Conservation (phyloP, 805 yeast genomes). For the Teunomyces gatunensis region DNA sequence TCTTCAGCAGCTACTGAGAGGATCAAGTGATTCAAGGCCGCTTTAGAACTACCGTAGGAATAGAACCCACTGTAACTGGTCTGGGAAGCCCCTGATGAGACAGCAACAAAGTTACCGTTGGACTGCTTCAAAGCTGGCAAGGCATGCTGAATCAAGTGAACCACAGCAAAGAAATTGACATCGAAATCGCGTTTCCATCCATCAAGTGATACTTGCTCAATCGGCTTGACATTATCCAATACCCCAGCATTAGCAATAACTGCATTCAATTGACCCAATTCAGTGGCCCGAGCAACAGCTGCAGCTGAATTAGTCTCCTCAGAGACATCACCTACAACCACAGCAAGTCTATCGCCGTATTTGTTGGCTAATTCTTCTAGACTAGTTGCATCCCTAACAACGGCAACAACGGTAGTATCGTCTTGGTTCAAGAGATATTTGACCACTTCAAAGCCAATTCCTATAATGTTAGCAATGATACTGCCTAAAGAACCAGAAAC, state of each 20-base stretch:
- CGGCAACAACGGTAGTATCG: conserved; percentile 52
- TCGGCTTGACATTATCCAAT: conserved; percentile 67
- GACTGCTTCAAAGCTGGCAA: conserved; percentile 56
- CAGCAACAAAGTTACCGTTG: conserved; percentile 69
- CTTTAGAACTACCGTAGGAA: conserved; percentile 89
- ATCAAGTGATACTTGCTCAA: conserved; percentile 47
- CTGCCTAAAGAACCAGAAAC: conserved; percentile 12
- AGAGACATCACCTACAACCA: conserved; percentile 61
- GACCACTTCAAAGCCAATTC: conserved; percentile 81
- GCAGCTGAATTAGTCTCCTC: conserved; percentile 32
- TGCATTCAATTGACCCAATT: conserved; percentile 59
- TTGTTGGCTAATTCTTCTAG: conserved; percentile 41
- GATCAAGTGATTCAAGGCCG: conserved; percentile 81
- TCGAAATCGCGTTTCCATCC: conserved; percentile 68
- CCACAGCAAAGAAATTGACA: conserved; percentile 74
- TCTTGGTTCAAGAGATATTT: conserved; percentile 41
- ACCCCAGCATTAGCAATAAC: conserved; percentile 80
- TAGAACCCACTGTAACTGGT: conserved; percentile 72
- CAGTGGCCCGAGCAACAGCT: conserved; percentile 45
- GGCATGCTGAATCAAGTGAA: conserved; percentile 52
- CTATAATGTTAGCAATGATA: conserved; percentile 26
- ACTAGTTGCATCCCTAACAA: conserved; percentile 62
- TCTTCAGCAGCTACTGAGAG: conserved; percentile 60
- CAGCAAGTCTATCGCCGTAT: conserved; percentile 49
- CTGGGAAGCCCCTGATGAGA: conserved; percentile 85